Evolutionary conservation across 306 rosid species (phyloP).

Genomic region (Quercus robur): DNA sequence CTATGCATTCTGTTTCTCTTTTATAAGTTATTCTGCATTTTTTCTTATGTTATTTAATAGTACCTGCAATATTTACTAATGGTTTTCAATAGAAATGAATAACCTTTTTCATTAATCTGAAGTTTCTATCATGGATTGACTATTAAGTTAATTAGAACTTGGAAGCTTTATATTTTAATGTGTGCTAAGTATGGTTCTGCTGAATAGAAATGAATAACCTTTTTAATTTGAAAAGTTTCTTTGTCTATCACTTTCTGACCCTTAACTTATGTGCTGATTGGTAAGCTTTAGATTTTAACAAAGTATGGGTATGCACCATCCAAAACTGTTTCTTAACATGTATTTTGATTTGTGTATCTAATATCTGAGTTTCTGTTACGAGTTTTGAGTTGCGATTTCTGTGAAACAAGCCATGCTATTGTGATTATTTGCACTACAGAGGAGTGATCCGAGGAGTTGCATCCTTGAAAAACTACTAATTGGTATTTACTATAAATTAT

Average conservation of each 20-base stretch:
- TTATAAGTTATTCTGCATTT: neutral
- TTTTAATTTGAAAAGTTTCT: no score
- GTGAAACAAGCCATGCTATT: neutral
- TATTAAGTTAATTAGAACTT: neutral
- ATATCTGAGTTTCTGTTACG: neutral
- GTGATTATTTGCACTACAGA: neutral
- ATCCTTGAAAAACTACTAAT: no score
- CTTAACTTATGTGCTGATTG: no score
- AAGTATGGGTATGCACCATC: neutral
- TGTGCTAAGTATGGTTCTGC: neutral
- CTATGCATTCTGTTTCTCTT: conserved; percentile 1
- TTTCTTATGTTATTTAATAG: neutral
- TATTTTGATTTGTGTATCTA: neutral
- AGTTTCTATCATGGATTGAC: neutral
- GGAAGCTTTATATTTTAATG: neutral
- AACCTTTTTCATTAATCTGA: neutral
- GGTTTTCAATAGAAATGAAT: neutral
- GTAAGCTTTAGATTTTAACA: no score
- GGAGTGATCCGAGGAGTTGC: neutral
- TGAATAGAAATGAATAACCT: no score
- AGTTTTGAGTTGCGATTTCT: neutral
- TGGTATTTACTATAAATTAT: no score
- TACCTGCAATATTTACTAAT: neutral
- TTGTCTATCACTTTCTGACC: no score
- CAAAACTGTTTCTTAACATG: neutral